Percentiles rank a stretch among this genome's conserved stretches.
Conservation (phyloP, 257 asterid species). For the Solanum piurae region DNA sequence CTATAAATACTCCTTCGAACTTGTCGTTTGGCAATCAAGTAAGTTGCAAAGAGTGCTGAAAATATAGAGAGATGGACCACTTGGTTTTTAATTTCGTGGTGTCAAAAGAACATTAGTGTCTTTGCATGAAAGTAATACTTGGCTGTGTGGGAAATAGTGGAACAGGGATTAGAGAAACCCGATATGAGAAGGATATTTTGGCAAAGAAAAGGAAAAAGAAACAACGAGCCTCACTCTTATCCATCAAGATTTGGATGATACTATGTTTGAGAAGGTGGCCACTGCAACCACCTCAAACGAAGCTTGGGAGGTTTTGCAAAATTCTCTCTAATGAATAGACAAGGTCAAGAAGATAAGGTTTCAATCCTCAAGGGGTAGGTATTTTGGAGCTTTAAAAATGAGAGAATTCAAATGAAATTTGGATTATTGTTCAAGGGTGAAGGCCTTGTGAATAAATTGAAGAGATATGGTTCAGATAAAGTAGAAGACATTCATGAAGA, state of each 20-base stretch:
- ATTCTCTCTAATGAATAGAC: neutral
- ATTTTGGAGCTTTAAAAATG: neutral
- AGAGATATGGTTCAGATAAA: too few relatives aligned
- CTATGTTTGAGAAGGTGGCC: neutral
- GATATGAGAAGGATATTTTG: neutral
- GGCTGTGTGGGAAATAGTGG: neutral
- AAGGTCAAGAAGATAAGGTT: neutral
- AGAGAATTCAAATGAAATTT: neutral
- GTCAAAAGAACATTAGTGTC: neutral
- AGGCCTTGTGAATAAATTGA: too few relatives aligned
- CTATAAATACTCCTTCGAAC: neutral
- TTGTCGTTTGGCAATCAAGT: neutral
- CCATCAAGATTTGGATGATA: neutral
- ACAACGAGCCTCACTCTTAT: neutral
- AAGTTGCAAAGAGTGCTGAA: neutral
- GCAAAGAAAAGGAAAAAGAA: neutral
- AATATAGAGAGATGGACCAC: neutral
- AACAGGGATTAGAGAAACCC: neutral
- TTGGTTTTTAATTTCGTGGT: neutral
- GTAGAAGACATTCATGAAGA: too few relatives aligned
- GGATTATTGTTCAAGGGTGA: neutral
- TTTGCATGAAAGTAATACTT: neutral
- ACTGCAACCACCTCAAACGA: neutral
- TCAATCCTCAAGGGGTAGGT: neutral
- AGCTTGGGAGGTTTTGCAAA: neutral